These are phyloP conservation scores for Amanita thiersii DNA, from an alignment of 768 basidiomycete genomes.

Conservation along the genomic window DNA sequence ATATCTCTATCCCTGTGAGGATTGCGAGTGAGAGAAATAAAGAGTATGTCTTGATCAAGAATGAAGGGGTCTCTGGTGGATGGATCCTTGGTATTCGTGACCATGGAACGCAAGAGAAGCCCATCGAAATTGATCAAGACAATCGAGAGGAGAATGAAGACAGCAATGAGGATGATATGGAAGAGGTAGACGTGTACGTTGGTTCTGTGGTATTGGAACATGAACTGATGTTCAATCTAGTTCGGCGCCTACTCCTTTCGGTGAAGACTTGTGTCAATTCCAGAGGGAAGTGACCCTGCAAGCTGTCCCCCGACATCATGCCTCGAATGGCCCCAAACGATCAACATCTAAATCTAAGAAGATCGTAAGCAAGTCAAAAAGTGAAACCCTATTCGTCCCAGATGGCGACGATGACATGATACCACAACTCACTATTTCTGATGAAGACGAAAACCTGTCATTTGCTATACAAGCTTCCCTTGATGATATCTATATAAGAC, in stretches of 20 bases:
- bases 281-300: conserved; percentile 53
- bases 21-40: conserved; percentile 94
- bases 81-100: conserved; percentile 91
- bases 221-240: conserved; percentile 14
- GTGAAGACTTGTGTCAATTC: conserved; percentile 58
- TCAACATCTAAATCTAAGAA: conserved; percentile 21
- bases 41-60: conserved; percentile 93
- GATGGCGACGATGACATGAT: conserved; percentile 29
- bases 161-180: conserved; percentile 61
- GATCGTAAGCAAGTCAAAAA: no score
- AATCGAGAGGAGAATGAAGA: conserved; percentile 24
- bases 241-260: conserved; percentile 27
- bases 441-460: conserved; percentile 48
- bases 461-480: conserved; percentile 59
- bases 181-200: conserved; percentile 67
- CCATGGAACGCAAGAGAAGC: conserved; percentile 70
- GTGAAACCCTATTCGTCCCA: conserved; percentile 45
- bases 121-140: conserved; percentile 80
- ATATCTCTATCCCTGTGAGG: conserved; percentile 85
- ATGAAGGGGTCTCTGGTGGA: conserved; percentile 78
- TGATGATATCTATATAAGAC: conserved; percentile 20
- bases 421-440: conserved; percentile 12
- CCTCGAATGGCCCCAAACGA: conserved; percentile 9
- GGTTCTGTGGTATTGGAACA: not conserved
- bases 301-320: conserved; percentile 34